phyloP scores from a whole-genome alignment of 345 rosid genomes.

The Aquilaria yunnanensis region DNA sequence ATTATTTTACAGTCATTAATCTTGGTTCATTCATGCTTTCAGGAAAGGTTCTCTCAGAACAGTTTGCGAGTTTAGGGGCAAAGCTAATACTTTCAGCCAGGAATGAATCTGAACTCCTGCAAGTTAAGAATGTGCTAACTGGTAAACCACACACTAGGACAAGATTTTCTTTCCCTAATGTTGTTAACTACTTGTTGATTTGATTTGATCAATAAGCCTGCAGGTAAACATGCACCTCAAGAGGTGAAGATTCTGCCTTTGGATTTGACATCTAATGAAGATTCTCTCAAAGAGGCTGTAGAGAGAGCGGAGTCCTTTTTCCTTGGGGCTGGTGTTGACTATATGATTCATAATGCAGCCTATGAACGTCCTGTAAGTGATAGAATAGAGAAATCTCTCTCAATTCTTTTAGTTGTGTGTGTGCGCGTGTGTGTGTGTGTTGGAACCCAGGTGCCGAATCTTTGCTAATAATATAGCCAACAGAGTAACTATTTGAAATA shows the following conservation, averaged over 20 bases:
- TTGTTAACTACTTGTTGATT: constrained; percentile 1
- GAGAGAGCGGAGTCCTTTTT: constrained; percentile 68
- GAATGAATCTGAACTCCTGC: constrained; percentile 63
- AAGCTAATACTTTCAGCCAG: constrained; percentile 91
- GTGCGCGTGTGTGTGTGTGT: too few relatives aligned
- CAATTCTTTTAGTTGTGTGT: too few relatives aligned
- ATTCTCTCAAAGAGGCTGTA: constrained; percentile 55
- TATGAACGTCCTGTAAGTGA: constrained; percentile 86
- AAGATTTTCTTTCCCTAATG: not conserved
- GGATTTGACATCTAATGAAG: constrained; percentile 84
- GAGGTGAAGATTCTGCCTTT: constrained; percentile 74
- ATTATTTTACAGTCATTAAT: not conserved
- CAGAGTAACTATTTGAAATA: too few relatives aligned
- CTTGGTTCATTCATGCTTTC: constrained; percentile 6
- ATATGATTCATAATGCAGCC: constrained; percentile 91
- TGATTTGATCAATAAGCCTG: constrained; percentile 1
- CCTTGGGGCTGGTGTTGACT: constrained; percentile 64
- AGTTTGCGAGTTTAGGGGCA: constrained; percentile 77
- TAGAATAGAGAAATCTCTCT: not conserved
- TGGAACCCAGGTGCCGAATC: too few relatives aligned
- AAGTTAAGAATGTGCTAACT: constrained; percentile 63
- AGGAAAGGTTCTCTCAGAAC: constrained; percentile 90
- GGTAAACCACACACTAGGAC: constrained; percentile 32
- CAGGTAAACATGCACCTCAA: constrained; percentile 77
- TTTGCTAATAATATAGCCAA: too few relatives aligned